phyloP scores from a whole-genome alignment of 2,329 filamentous ascomycete genomes.

The Pyrenochaeta sp. region DNA sequence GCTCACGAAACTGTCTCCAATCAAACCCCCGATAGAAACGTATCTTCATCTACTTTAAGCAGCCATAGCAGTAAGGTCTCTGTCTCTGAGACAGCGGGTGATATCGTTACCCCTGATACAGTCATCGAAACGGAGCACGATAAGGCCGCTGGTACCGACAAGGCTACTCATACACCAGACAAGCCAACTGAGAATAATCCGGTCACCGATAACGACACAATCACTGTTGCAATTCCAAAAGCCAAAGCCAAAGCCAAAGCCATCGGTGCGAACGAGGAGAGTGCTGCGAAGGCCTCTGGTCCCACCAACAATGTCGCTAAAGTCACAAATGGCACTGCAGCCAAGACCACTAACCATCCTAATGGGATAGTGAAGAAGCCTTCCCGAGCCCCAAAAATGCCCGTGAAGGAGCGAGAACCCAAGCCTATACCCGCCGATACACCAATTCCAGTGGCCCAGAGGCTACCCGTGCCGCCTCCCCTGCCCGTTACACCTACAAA shows the following conservation, averaged over 20 bases:
- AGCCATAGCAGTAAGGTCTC: background rate
- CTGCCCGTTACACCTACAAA: conserved; percentile 7
- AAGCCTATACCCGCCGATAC: background rate
- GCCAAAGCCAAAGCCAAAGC: background rate
- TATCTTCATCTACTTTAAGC: background rate
- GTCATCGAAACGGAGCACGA: no score
- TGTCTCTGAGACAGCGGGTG: no score
- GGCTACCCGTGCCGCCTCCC: background rate
- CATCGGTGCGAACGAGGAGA: background rate
- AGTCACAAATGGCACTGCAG: background rate
- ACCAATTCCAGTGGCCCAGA: background rate
- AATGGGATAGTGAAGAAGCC: background rate
- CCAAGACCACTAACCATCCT: background rate
- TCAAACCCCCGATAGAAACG: background rate
- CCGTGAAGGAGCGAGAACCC: background rate
- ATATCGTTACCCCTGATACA: no score
- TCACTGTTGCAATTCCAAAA: background rate
- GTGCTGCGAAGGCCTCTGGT: background rate
- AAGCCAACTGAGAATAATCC: background rate
- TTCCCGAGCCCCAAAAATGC: no score
- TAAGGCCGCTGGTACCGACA: background rate
- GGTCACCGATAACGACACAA: background rate
- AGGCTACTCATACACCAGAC: background rate
- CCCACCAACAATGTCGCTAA: background rate
- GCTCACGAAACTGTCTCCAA: background rate